Conservation (phyloP, 2,329 filamentous ascomycete species). For the Tolypocladium amazonense region DNA sequence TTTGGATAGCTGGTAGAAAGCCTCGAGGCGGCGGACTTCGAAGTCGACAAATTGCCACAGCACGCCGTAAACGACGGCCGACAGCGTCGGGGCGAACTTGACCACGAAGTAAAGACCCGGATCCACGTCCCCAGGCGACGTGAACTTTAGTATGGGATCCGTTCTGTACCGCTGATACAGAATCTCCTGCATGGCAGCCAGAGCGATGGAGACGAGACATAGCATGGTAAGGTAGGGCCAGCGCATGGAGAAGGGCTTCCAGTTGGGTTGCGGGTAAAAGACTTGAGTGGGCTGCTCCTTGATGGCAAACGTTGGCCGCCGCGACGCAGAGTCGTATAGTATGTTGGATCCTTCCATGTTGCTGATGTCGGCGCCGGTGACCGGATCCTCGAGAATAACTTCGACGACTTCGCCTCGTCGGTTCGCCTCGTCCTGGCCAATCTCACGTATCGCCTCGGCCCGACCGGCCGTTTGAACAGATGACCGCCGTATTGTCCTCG, state of each 20-base stretch:
- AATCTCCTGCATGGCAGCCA: slow-evolving; percentile 43
- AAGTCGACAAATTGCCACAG: slow-evolving; percentile 58
- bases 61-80: slow-evolving; percentile 51
- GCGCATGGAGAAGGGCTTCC: slow-evolving; percentile 56
- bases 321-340: slow-evolving; percentile 17
- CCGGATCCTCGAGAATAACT: slow-evolving; percentile 35
- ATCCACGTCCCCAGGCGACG: slow-evolving; percentile 36
- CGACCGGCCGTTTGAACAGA: slow-evolving; percentile 15
- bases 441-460: slow-evolving; percentile 32
- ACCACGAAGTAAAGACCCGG: slow-evolving; percentile 46
- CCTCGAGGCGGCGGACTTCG: slow-evolving; percentile 55
- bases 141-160: slow-evolving; percentile 38
- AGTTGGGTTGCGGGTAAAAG: slow-evolving; percentile 54
- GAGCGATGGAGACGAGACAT: slow-evolving; percentile 39
- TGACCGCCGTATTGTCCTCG: slow-evolving; percentile 24
- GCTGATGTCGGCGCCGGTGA: slow-evolving; percentile 39
- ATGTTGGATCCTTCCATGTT: slow-evolving; percentile 33
- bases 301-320: slow-evolving; percentile 26
- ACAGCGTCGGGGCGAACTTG: slow-evolving; percentile 52
- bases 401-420: slow-evolving; percentile 48
- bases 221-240: slow-evolving; percentile 48
- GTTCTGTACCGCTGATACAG: slow-evolving; percentile 39
- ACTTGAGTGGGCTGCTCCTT: slow-evolving; percentile 30
- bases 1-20: slow-evolving; percentile 55
- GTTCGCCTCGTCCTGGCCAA: slow-evolving; percentile 49